Conservation (phyloP, 2,329 filamentous ascomycete species). For the Neocatenulostroma microsporum region DNA sequence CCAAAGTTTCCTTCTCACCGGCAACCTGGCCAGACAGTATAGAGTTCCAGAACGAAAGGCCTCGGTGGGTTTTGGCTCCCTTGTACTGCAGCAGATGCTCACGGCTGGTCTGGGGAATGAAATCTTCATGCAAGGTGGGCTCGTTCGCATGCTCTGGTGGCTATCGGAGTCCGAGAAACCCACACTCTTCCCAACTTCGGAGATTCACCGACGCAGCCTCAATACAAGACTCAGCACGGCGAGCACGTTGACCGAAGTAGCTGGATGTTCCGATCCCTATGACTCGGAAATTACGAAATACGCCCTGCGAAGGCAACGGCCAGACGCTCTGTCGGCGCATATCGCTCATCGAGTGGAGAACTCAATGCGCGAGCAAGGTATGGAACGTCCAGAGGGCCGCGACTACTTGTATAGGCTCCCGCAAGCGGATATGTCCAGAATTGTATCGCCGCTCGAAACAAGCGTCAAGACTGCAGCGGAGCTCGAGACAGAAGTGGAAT, state of each 20-base stretch:
- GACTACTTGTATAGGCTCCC: neutral
- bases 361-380: constrained; percentile 1
- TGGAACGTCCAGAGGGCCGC: constrained; percentile 4
- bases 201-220: constrained; percentile 31
- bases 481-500: neutral
- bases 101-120: constrained; percentile 42
- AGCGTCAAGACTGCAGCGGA: neutral
- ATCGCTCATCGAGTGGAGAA: constrained; percentile 1
- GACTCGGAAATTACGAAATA: neutral
- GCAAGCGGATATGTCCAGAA: neutral
- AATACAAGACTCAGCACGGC: constrained; percentile 54
- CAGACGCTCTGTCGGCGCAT: neutral
- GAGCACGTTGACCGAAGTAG: constrained; percentile 2
- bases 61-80: constrained; percentile 2
- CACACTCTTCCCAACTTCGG: constrained; percentile 52
- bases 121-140: constrained; percentile 63
- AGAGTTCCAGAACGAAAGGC: neutral
- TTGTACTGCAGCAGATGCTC: constrained; percentile 57
- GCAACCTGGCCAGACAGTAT: constrained; percentile 25
- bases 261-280: constrained; percentile 2
- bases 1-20: constrained; percentile 58
- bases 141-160: constrained; percentile 73
- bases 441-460: constrained; percentile 3
- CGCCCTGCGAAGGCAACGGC: neutral
- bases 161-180: constrained; percentile 53